A percentile compares a stretch with the other conserved stretches of the same genome.
phyloP scores from a whole-genome alignment of 768 basidiomycete species.

The Exsudoporus frostii region DNA sequence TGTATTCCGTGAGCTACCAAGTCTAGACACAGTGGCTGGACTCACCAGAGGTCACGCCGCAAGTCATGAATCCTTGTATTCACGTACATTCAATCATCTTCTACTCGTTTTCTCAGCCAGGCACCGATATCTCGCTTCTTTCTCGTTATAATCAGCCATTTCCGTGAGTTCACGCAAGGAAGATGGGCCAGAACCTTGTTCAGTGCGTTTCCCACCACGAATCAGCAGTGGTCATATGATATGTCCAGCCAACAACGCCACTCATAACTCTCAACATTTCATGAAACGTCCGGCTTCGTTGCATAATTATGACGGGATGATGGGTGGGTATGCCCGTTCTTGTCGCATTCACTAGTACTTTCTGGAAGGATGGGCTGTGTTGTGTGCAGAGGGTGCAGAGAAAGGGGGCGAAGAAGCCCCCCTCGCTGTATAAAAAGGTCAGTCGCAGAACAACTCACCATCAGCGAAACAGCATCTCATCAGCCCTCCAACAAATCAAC shows the following conservation, averaged over 20 bases:
- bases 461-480: background rate
- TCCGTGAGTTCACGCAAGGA: background rate
- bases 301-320: background rate
- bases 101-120: background rate
- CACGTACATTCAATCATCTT: background rate
- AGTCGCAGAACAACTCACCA: background rate
- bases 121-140: background rate
- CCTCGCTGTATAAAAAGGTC: slow-evolving; percentile 9
- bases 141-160: too few species aligned
- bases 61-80: background rate
- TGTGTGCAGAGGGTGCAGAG: background rate
- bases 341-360: background rate
- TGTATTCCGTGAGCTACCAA: too few species aligned
- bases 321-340: background rate
- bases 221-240: background rate
- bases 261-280: background rate
- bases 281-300: background rate
- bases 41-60: background rate
- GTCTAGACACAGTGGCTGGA: too few species aligned
- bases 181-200: too few species aligned
- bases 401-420: background rate
- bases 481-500: background rate
- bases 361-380: background rate
- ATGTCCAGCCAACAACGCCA: background rate
- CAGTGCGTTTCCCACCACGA: background rate